Evolutionary conservation across 2,329 filamentous ascomycete genomes (phyloP).

Genomic region (Fusarium coffeatum): DNA sequence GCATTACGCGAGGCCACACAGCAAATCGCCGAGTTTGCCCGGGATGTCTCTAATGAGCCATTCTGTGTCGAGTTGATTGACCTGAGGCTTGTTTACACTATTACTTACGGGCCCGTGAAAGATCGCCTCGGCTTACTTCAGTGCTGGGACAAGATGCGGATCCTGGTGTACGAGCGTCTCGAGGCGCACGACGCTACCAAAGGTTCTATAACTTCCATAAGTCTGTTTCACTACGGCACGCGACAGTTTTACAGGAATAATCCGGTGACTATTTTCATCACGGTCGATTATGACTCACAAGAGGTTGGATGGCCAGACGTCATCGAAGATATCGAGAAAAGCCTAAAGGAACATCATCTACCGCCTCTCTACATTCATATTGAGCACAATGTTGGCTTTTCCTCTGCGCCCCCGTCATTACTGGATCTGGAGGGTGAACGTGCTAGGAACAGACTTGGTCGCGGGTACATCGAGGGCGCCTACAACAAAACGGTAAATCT

Average conservation of each 20-base stretch:
- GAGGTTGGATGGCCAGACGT: background rate
- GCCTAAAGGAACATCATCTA: background rate
- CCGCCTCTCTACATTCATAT: background rate
- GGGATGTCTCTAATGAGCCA: fast-evolving
- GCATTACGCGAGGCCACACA: background rate
- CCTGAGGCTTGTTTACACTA: fast-evolving
- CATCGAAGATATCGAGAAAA: background rate
- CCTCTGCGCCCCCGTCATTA: fast-evolving
- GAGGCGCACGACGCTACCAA: background rate
- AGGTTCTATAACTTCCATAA: background rate
- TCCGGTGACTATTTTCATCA: background rate
- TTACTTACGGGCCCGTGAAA: fast-evolving
- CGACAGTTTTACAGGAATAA: fast-evolving
- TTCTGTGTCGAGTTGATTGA: background rate
- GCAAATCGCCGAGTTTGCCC: background rate
- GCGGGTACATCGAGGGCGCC: fast-evolving
- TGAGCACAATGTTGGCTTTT: background rate
- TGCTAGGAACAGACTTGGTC: too few relatives aligned
- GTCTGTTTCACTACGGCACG: background rate
- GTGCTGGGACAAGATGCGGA: background rate
- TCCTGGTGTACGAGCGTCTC: background rate
- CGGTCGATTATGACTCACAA: background rate
- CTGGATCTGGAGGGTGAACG: too few relatives aligned
- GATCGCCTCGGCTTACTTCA: background rate
- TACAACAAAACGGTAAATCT: background rate